A percentile compares a stretch with the other conserved stretches of the same genome.
phyloP scores from a whole-genome alignment of 495 filamentous ascomycete species.

The Aspergillus haitiensis region DNA sequence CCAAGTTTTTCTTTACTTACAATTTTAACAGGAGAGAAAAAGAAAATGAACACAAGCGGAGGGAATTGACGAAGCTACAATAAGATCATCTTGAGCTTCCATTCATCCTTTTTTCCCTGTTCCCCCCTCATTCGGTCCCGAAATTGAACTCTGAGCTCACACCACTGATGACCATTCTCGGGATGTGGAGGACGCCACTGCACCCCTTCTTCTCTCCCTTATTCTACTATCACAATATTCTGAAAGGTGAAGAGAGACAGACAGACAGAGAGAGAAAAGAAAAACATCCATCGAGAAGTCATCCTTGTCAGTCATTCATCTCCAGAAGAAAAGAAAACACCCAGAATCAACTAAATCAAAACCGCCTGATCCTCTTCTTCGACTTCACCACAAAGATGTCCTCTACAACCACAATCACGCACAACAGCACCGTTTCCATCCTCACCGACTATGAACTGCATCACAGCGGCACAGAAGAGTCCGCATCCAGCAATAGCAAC shows the following conservation, averaged over 20 bases:
- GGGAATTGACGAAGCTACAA: too few relatives aligned
- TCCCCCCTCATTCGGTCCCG: background rate
- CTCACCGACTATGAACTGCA: slow-evolving; percentile 53
- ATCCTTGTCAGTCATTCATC: too few relatives aligned
- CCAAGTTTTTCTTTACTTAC: too few relatives aligned
- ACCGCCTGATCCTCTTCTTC: slow-evolving; percentile 1
- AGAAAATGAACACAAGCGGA: too few relatives aligned
- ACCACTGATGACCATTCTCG: slow-evolving; percentile 15
- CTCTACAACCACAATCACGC: slow-evolving; percentile 34
- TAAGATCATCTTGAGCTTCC: too few relatives aligned
- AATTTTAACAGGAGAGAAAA: too few relatives aligned
- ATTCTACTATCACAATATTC: too few relatives aligned
- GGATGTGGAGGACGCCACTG: slow-evolving; percentile 30
- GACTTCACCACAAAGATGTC: slow-evolving; percentile 36
- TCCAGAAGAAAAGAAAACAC: too few relatives aligned
- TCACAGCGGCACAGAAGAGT: slow-evolving; percentile 27
- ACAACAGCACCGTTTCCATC: slow-evolving; percentile 28
- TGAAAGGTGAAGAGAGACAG: too few relatives aligned
- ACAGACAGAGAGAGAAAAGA: too few relatives aligned
- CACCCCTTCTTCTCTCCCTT: too few relatives aligned
- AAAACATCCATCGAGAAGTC: too few relatives aligned
- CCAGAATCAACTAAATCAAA: background rate
- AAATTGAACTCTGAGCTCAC: background rate
- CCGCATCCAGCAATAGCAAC: slow-evolving; percentile 4
- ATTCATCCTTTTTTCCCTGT: background rate